phyloP scores from a whole-genome alignment of 2,329 filamentous ascomycete genomes.

The Zalaria obscura region DNA sequence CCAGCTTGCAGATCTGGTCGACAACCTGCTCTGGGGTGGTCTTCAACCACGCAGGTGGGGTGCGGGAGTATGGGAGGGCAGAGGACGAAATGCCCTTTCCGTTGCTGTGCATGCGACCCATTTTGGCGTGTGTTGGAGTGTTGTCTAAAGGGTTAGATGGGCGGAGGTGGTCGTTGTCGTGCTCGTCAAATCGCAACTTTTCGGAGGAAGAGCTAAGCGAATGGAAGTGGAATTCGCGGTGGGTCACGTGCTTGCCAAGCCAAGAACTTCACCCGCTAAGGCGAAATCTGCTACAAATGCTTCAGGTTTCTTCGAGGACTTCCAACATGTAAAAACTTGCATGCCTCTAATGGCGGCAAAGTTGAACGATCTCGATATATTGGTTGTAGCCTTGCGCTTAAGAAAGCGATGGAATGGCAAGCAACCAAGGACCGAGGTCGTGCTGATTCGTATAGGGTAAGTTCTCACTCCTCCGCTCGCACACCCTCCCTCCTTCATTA shows the following conservation, averaged over 20 bases:
- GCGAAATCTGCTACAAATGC: neutral
- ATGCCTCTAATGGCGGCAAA: too few species aligned
- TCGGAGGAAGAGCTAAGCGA: constrained; percentile 1
- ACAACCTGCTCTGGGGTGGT: constrained; percentile 96
- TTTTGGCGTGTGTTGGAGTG: constrained; percentile 36
- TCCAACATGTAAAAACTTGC: neutral
- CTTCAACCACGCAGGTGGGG: constrained; percentile 90
- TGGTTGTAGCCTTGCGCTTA: too few species aligned
- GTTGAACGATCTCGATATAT: too few species aligned
- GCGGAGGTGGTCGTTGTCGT: constrained; percentile 2
- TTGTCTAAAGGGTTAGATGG: constrained; percentile 10
- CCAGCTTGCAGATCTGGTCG: constrained; percentile 98
- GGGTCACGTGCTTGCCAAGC: neutral
- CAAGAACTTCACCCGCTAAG: too few species aligned
- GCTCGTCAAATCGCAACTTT: constrained; percentile 3
- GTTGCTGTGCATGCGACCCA: constrained; percentile 98
- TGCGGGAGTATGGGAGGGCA: constrained; percentile 92
- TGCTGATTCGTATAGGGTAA: neutral
- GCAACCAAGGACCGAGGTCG: too few species aligned
- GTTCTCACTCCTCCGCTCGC: constrained; percentile 1
- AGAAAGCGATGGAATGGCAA: too few species aligned
- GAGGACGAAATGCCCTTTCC: constrained; percentile 98
- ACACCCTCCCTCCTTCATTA: constrained; percentile 16
- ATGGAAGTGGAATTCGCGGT: constrained; percentile 2
- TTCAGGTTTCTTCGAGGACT: neutral